Evolutionary conservation across 192 early-diverging fungal species (phyloP).

Genomic region (Jimgerdemannia flammicorona): DNA sequence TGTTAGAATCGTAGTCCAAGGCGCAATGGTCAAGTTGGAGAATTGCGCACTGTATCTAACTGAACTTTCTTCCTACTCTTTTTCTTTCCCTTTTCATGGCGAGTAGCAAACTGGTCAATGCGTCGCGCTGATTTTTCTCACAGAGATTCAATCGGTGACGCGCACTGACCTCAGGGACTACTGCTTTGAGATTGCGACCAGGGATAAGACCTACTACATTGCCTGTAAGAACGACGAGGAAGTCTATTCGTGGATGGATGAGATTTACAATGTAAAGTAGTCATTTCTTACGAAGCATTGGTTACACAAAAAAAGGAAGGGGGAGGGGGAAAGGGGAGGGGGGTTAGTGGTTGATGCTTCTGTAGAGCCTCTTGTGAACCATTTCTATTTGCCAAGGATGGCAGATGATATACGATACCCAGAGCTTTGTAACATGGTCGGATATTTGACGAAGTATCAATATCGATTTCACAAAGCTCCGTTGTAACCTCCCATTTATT

Average conservation of each 20-base stretch:
- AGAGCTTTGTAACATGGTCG: neutral
- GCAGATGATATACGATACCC: too few species aligned
- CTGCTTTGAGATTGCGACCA: constrained; percentile 92
- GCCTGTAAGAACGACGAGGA: constrained; percentile 95
- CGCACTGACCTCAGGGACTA: constrained; percentile 89
- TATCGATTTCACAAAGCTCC: too few species aligned
- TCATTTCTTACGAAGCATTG: neutral
- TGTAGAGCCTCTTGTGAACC: too few species aligned
- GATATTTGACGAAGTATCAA: constrained; percentile 13
- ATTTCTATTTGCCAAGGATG: too few species aligned
- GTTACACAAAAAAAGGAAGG: neutral
- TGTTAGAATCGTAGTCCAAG: too few species aligned
- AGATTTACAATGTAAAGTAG: constrained; percentile 80
- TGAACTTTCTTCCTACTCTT: neutral
- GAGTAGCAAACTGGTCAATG: constrained; percentile 80
- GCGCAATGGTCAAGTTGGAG: too few species aligned
- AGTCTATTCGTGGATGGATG: constrained; percentile 98
- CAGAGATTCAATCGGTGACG: constrained; percentile 84
- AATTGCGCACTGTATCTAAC: too few species aligned
- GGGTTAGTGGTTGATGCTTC: neutral
- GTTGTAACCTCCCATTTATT: too few species aligned
- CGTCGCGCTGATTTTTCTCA: constrained; percentile 85
- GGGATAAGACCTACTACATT: constrained; percentile 91
- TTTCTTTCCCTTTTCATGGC: constrained; percentile 15
- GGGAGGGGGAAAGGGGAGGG: neutral